Evolutionary conservation across 768 basidiomycete species (phyloP), one percentile per base, ranked within the genome.

Genomic region (Mrakia blollopis): DNA sequence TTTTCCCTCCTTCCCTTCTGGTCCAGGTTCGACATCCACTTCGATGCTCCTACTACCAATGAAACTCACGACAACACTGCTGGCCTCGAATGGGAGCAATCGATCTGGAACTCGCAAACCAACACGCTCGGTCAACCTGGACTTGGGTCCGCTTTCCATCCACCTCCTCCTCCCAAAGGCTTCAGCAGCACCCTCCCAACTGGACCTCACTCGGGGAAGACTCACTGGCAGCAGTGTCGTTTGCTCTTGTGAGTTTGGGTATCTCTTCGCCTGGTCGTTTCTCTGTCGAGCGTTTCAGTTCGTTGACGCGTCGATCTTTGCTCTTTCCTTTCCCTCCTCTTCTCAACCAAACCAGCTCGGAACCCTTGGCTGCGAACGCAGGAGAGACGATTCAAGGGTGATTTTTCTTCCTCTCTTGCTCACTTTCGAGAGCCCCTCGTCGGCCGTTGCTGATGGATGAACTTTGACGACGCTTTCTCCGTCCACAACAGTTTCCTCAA

Each of bases 21-120:
- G 10, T 13, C 44, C 72, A 74, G 73, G 77, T 78, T 78, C 68
- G 77, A 78, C 60, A 78, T 78, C 57, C 32, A 70, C 47, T 78
- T 78, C 30, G 63, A 65, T 25, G 52, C 77, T 23, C 73, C 77
- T 13, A 18, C 61, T 0, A 10, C 54, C n/a, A 30, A 65, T 61
- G 35, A 62, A n/a, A 37, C 73, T 18, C 28, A 62, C 10, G 76
- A 74, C 57, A 67, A 41, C 18, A 10, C 28, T 16, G 73, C 77
- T 2, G 73, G 61, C 0, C 52, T 68, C 11, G 50, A 57, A 18
- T 78, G 77, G 77, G 73, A 78, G 25, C 57, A 73, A 0, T 41
- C 47, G 16, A 74, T 78, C 54, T 78, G 77, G 77, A 21, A 50
- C 11, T 10, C 67, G 0, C 41, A 68, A 30, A 25, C 75, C 30